Conservation (phyloP, 73 alveolate genomes). For the Paramecium primaurelia region DNA sequence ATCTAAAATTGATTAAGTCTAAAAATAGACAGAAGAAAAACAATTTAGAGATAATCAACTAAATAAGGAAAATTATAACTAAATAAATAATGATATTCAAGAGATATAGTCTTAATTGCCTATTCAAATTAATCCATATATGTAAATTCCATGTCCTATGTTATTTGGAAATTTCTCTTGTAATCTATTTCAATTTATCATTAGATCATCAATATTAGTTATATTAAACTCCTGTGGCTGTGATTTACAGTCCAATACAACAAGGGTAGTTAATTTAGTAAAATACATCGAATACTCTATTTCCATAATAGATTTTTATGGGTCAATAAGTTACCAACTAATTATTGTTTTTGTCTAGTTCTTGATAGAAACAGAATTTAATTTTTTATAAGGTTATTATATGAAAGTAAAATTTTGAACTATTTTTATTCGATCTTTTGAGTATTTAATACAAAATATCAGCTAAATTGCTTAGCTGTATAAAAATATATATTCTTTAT, state of each 20-base stretch:
- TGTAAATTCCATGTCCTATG: not conserved
- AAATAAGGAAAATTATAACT: not conserved
- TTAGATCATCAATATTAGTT: not conserved
- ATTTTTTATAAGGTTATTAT: not conserved
- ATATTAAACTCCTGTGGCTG: not conserved
- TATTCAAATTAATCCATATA: not conserved
- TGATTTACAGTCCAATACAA: not conserved
- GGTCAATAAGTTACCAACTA: not conserved
- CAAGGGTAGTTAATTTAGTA: not conserved
- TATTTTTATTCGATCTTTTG: not conserved
- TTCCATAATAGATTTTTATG: not conserved
- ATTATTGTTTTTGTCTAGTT: not conserved
- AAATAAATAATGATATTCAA: not conserved
- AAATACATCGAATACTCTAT: not conserved
- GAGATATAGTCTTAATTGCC: not conserved
- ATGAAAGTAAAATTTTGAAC: not conserved
- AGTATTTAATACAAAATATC: not conserved
- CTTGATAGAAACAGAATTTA: not conserved
- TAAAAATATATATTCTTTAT: no score
- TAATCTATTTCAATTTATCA: not conserved
- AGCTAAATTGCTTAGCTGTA: no score
- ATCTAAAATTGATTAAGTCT: not conserved
- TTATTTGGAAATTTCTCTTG: not conserved
- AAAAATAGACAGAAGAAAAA: not conserved
- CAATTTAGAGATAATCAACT: not conserved